A percentile compares a stretch with the other conserved stretches of the same genome.
phyloP scores from a whole-genome alignment of 352 stramenopile genomes.

The Phytophthora chlamydospora region DNA sequence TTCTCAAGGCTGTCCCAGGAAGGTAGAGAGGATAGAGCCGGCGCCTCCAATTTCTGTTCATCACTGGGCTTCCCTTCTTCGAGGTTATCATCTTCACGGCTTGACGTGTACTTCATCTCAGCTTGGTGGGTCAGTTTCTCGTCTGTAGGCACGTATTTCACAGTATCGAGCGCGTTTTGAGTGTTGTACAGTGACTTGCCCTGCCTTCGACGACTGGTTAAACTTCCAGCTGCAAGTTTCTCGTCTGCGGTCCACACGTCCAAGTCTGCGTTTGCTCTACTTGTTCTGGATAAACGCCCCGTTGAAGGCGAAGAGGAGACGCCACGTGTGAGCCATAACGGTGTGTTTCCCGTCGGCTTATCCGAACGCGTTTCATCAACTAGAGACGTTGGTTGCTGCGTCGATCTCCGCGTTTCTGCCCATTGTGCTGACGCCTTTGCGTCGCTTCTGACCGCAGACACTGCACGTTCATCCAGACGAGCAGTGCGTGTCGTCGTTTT shows the following conservation, averaged over 20 bases:
- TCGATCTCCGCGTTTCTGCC: slow-evolving; percentile 6
- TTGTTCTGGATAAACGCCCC: slow-evolving; percentile 11
- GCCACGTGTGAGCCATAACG: slow-evolving; percentile 24
- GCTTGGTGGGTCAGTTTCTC: not conserved
- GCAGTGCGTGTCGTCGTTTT: slow-evolving; percentile 40
- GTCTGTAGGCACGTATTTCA: not conserved
- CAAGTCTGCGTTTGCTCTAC: slow-evolving; percentile 7
- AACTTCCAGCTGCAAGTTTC: slow-evolving; percentile 14
- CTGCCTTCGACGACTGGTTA: slow-evolving; percentile 30
- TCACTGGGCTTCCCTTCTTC: slow-evolving; percentile 6
- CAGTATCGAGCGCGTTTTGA: not conserved
- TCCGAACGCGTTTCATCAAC: not conserved
- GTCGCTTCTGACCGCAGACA: slow-evolving; percentile 3
- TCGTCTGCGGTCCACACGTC: slow-evolving; percentile 25
- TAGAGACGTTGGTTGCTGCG: slow-evolving; percentile 4
- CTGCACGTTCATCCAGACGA: slow-evolving; percentile 11
- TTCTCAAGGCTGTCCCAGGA: slow-evolving; percentile 80
- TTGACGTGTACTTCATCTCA: slow-evolving; percentile 15
- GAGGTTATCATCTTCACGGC: not conserved
- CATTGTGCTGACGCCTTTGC: slow-evolving; percentile 3
- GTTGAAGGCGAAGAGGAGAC: slow-evolving; percentile 5
- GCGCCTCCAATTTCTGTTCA: slow-evolving; percentile 1
- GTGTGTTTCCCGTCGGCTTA: slow-evolving; percentile 16
- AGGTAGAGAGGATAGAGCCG: slow-evolving; percentile 22
- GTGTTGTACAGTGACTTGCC: slow-evolving; percentile 5